phyloP scores from a whole-genome alignment of 1,284 basidiomycete genomes.

The Ceratobasidium sp. region DNA sequence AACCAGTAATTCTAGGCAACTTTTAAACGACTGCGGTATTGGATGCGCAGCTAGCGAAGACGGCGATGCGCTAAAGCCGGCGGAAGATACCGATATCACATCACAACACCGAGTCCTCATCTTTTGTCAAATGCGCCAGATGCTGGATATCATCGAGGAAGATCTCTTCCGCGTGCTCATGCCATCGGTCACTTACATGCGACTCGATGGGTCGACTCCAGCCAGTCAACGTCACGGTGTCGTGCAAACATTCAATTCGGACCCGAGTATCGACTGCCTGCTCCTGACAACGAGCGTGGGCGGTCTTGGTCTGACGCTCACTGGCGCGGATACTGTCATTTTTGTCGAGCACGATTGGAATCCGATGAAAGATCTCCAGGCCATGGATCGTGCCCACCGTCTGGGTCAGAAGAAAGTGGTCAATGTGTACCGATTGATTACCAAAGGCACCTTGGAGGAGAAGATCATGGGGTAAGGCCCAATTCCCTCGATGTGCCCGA shows the following conservation, averaged over 20 bases:
- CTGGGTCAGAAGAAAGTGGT: slow-evolving; percentile 99
- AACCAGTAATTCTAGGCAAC: slow-evolving; percentile 72
- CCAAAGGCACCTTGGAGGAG: slow-evolving; percentile 96
- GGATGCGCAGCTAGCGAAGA: slow-evolving; percentile 61
- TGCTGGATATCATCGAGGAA: slow-evolving; percentile 97
- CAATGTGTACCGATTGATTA: slow-evolving; percentile 98
- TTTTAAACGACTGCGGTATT: slow-evolving; percentile 95
- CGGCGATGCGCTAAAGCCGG: slow-evolving; percentile 48
- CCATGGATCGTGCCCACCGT: slow-evolving; percentile 99
- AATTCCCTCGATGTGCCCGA: slow-evolving; percentile 25
- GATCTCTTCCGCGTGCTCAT: slow-evolving; percentile 93
- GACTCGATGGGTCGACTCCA: slow-evolving; percentile 93
- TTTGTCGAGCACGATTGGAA: slow-evolving; percentile 99
- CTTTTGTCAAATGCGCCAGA: slow-evolving; percentile 99
- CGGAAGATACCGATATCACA: slow-evolving; percentile 62
- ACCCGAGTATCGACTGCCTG: slow-evolving; percentile 97
- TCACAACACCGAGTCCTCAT: slow-evolving; percentile 98
- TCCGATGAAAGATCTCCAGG: slow-evolving; percentile 99
- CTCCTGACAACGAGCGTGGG: slow-evolving; percentile 97
- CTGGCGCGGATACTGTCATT: slow-evolving; percentile 98
- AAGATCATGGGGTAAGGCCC: slow-evolving; percentile 97
- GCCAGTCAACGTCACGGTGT: slow-evolving; percentile 92
- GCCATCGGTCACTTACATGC: slow-evolving; percentile 98
- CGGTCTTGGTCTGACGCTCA: slow-evolving; percentile 94
- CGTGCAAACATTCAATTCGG: slow-evolving; percentile 98